Evolutionary conservation across 2,329 filamentous ascomycete genomes (phyloP).

Genomic region (Xylaria sp.): DNA sequence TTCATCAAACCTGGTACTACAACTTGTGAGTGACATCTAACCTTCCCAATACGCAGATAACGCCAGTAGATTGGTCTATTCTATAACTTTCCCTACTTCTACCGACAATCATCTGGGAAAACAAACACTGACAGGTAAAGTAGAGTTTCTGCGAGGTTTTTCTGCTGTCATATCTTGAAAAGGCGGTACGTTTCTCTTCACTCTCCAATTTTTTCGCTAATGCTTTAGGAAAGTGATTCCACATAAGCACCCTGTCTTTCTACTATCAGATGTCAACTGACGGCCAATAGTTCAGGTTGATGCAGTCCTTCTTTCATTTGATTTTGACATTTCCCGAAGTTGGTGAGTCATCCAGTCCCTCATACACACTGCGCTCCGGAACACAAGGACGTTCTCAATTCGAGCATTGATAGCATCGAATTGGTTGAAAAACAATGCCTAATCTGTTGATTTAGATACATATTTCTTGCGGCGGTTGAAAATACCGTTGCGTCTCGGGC

Average conservation of each 20-base stretch:
- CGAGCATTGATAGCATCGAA: background rate
- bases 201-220: background rate
- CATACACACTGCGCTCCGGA: background rate
- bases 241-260: background rate
- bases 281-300: background rate
- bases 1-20: background rate
- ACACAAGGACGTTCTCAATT: background rate
- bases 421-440: background rate
- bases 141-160: background rate
- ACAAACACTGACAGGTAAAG: background rate
- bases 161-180: background rate
- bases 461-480: background rate
- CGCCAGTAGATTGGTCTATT: background rate
- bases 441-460: constrained; percentile 4
- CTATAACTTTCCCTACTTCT: background rate
- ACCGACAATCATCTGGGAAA: background rate
- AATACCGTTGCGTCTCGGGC: background rate
- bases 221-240: background rate
- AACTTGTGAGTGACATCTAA: constrained; percentile 6
- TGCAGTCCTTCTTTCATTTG: background rate
- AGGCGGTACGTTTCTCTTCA: constrained; percentile 5
- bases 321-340: background rate
- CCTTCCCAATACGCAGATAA: background rate
- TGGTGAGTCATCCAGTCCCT: constrained; percentile 3
- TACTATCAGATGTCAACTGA: background rate